Conservation (phyloP, 441 rosid species). For the Bruguiera hainesii region DNA sequence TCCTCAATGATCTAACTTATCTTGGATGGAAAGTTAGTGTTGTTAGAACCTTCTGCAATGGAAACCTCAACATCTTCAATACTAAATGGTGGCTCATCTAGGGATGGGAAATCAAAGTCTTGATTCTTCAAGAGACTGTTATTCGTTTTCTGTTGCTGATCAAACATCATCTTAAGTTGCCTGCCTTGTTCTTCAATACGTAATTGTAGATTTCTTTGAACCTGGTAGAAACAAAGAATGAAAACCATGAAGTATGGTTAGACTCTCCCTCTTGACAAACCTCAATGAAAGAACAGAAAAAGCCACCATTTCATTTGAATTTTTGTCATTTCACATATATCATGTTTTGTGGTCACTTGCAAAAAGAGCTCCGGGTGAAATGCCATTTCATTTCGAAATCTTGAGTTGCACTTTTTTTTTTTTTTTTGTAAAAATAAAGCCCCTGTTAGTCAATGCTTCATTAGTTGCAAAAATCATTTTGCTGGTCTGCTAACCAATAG, state of each 20-base stretch:
- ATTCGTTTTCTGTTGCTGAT: slow-evolving; percentile 59
- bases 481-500: too few species aligned
- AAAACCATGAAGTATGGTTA: neutral
- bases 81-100: slow-evolving; percentile 23
- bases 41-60: slow-evolving; percentile 39
- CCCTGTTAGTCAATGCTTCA: too few species aligned
- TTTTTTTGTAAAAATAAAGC: too few species aligned
- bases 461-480: too few species aligned
- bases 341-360: too few species aligned
- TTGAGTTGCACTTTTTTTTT: too few species aligned
- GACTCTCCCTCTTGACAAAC: neutral
- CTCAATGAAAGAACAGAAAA: too few species aligned
- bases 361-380: too few species aligned
- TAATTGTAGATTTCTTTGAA: slow-evolving; percentile 71
- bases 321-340: too few species aligned
- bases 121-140: slow-evolving; percentile 34
- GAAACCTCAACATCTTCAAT: slow-evolving; percentile 44
- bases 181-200: slow-evolving; percentile 82
- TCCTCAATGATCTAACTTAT: slow-evolving; percentile 46
- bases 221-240: slow-evolving; percentile 29
- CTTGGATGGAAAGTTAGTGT: slow-evolving; percentile 49
- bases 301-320: too few species aligned
- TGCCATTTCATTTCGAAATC: too few species aligned
- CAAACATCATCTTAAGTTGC: slow-evolving; percentile 74
- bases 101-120: slow-evolving; percentile 21